Conservation (phyloP, 2,329 filamentous ascomycete genomes). For the Alternaria triticina region DNA sequence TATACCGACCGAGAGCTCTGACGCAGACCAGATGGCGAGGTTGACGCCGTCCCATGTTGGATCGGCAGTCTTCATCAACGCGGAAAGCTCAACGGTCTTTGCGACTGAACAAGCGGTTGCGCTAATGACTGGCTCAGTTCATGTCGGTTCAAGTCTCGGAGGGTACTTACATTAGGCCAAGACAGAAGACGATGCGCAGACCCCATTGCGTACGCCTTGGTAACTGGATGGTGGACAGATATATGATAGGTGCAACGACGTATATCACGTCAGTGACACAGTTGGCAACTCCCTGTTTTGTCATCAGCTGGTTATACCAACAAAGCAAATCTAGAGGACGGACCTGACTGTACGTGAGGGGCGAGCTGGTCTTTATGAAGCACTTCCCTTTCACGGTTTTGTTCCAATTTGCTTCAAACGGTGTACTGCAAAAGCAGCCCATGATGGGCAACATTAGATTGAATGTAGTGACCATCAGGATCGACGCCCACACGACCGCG, state of each 20-base stretch:
- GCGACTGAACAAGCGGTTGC: conserved; percentile 32
- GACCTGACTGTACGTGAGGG: conserved; percentile 24
- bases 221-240: conserved; percentile 33
- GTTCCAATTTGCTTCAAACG: conserved; percentile 41
- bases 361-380: conserved; percentile 21
- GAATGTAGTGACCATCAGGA: conserved; percentile 32
- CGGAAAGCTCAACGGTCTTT: conserved; percentile 29
- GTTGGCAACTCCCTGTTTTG: conserved; percentile 27
- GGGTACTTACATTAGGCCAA: conserved; percentile 31
- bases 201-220: conserved; percentile 33
- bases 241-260: conserved; percentile 34
- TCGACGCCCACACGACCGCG: conserved; percentile 28
- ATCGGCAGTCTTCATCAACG: conserved; percentile 23
- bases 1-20: conserved; percentile 34
- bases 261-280: conserved; percentile 37
- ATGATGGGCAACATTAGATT: conserved; percentile 30
- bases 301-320: not conserved
- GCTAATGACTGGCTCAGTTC: conserved; percentile 18
- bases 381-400: conserved; percentile 23
- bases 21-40: conserved; percentile 31
- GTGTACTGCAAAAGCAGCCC: conserved; percentile 26
- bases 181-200: conserved; percentile 33
- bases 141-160: not conserved
- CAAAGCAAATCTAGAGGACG: not conserved
- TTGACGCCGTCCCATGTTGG: conserved; percentile 31